These are phyloP conservation scores for Papiliotrema nemorosa DNA, from an alignment of 1,284 basidiomycete species.

Conservation along the genomic window DNA sequence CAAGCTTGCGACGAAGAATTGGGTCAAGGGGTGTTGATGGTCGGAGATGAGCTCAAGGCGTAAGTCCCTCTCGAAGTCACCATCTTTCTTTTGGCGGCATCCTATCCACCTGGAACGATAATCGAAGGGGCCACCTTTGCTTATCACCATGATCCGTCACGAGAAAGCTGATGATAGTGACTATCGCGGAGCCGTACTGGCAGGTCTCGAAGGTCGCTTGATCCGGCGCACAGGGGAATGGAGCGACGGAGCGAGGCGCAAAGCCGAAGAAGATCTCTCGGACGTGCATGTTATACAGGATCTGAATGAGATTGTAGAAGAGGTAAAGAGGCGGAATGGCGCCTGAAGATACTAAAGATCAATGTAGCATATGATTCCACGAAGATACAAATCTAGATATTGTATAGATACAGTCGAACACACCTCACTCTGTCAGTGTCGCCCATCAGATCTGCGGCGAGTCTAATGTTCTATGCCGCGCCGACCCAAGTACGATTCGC, in stretches of 20 bases:
- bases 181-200: conserved; percentile 33
- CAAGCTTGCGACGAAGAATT: conserved; percentile 16
- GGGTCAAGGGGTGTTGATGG: conserved; percentile 43
- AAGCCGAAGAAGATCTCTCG: conserved; percentile 28
- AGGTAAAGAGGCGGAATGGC: conserved; percentile 9
- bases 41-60: conserved; percentile 50
- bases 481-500: conserved; percentile 4
- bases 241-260: conserved; percentile 43
- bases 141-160: too few relatives aligned
- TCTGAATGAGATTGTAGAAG: conserved; percentile 33
- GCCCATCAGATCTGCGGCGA: neutral
- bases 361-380: too few relatives aligned
- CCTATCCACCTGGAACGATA: too few relatives aligned
- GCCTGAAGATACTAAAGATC: neutral
- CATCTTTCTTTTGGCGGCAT: neutral
- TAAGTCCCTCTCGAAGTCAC: conserved; percentile 15
- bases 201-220: conserved; percentile 41
- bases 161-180: conserved; percentile 36
- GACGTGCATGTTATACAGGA: conserved; percentile 26
- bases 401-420: neutral
- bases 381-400: too few relatives aligned
- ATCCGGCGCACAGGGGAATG: conserved; percentile 42
- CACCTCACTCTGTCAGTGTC: neutral
- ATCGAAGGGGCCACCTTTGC: too few relatives aligned
- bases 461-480: too few relatives aligned